Percentiles rank a stretch among this genome's conserved stretches.
Conservation (phyloP, 2,329 filamentous ascomycete species). For the Trichoderma atrobrunneum region DNA sequence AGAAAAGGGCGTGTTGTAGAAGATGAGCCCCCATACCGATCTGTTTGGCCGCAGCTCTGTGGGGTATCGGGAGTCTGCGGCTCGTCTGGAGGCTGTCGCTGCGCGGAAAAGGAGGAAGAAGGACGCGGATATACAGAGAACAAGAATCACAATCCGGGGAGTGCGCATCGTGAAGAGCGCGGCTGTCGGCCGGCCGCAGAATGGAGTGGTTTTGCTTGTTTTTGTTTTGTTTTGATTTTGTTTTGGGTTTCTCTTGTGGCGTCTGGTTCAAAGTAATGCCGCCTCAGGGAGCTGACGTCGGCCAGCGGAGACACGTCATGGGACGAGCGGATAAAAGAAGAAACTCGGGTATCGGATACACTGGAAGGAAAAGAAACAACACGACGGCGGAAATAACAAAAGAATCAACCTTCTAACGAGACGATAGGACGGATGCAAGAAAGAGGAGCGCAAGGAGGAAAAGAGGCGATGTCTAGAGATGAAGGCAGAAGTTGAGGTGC, state of each 20-base stretch:
- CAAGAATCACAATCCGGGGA: conserved; percentile 52
- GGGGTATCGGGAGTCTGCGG: conserved; percentile 27
- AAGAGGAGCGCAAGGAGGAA: neutral
- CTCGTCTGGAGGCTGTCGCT: conserved; percentile 39
- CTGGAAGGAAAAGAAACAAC: neutral
- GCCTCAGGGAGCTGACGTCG: conserved; percentile 20
- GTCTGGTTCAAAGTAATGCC: neutral
- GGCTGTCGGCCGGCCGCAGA: neutral
- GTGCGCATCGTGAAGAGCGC: conserved; percentile 47
- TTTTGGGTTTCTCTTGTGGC: neutral
- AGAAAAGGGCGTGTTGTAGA: conserved; percentile 73
- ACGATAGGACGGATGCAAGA: conserved; percentile 8
- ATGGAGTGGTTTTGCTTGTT: conserved; percentile 2
- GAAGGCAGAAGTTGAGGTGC: neutral
- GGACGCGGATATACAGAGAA: conserved; percentile 51
- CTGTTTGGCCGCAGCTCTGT: conserved; percentile 25
- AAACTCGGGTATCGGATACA: neutral
- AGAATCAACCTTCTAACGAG: conserved; percentile 5
- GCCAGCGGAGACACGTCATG: conserved; percentile 19
- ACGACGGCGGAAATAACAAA: neutral
- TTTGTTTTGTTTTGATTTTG: neutral
- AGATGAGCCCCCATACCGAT: conserved; percentile 52
- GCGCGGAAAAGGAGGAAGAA: conserved; percentile 56
- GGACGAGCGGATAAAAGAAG: neutral
- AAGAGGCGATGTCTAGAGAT: conserved; percentile 1